phyloP scores from a whole-genome alignment of 495 filamentous ascomycete genomes.

The Aspergillus haitiensis region DNA sequence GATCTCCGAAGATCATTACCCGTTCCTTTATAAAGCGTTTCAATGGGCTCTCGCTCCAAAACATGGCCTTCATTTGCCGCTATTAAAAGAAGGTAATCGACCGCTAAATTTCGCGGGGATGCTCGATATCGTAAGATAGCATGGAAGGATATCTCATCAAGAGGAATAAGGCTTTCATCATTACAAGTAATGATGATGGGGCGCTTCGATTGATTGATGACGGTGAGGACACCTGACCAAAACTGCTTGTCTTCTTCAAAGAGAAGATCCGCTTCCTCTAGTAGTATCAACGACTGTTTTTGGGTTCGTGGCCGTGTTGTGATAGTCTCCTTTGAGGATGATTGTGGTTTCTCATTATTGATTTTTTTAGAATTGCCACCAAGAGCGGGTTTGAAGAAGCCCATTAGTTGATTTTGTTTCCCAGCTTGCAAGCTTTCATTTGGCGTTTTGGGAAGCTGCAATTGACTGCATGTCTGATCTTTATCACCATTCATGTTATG shows the following conservation, averaged over 20 bases:
- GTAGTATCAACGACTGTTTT: conserved; percentile 90
- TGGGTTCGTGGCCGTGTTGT: conserved; percentile 57
- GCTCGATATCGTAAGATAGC: conserved; percentile 80
- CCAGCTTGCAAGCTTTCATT: conserved; percentile 49
- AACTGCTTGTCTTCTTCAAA: conserved; percentile 96
- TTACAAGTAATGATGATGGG: conserved; percentile 96
- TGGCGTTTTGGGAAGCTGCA: conserved; percentile 16
- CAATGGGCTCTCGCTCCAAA: conserved; percentile 64
- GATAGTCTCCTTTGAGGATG: conserved; percentile 23
- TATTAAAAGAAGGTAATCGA: conserved; percentile 78
- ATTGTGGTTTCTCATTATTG: conserved; percentile 24
- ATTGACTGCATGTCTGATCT: conserved; percentile 26
- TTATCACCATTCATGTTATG: conserved; percentile 45
- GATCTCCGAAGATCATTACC: conserved; percentile 72
- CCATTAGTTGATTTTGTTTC: conserved; percentile 73
- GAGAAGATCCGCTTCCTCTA: conserved; percentile 92
- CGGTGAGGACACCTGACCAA: conserved; percentile 75
- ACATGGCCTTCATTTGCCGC: conserved; percentile 91
- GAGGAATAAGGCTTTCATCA: conserved; percentile 73
- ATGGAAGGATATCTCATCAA: conserved; percentile 69
- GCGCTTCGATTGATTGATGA: conserved; percentile 80
- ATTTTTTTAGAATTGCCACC: conserved; percentile 31
- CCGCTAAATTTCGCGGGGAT: conserved; percentile 65
- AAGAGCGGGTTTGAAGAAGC: conserved; percentile 68
- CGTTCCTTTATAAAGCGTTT: conserved; percentile 66